Evolutionary conservation across 2,329 filamentous ascomycete genomes (phyloP).

Genomic region (Blumeria graminis): DNA sequence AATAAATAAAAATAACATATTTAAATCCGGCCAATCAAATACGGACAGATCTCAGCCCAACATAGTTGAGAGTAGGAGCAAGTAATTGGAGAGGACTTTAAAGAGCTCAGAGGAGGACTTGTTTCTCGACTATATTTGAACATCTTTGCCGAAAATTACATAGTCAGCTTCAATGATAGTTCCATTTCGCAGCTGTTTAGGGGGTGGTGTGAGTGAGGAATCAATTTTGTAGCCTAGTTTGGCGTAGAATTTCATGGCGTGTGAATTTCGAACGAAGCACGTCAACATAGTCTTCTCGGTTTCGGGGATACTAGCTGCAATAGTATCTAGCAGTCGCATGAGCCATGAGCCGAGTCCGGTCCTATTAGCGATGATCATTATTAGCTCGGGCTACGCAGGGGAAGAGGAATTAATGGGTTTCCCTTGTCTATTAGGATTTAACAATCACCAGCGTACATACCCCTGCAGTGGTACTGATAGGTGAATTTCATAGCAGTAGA

Average conservation of each 20-base stretch:
- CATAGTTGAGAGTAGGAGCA: no score
- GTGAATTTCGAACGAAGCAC: conserved; percentile 37
- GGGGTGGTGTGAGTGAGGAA: conserved; percentile 25
- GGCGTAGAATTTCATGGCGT: conserved; percentile 34
- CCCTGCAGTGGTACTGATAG: conserved; percentile 30
- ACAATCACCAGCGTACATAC: conserved; percentile 13
- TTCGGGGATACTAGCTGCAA: conserved; percentile 27
- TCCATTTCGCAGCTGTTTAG: conserved; percentile 27
- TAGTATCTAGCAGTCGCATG: conserved; percentile 28
- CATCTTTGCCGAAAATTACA: conserved; percentile 29
- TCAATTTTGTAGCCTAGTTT: conserved; percentile 32
- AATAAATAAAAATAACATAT: no score
- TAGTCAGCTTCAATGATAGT: conserved; percentile 31
- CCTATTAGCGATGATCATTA: conserved; percentile 15
- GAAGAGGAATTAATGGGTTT: background rate
- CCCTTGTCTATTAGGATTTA: no score
- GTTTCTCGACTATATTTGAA: background rate
- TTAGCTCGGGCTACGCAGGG: background rate
- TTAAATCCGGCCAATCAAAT: no score
- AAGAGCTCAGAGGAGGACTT: no score
- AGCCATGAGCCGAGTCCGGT: conserved; percentile 37
- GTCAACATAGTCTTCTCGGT: conserved; percentile 50
- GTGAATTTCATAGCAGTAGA: conserved; percentile 66
- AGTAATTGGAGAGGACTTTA: no score
- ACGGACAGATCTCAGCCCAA: no score